Percentiles rank a stretch among this genome's conserved stretches.
Evolutionary conservation across 495 filamentous ascomycete genomes (phyloP).

Genomic region (Xylaria telfairii): DNA sequence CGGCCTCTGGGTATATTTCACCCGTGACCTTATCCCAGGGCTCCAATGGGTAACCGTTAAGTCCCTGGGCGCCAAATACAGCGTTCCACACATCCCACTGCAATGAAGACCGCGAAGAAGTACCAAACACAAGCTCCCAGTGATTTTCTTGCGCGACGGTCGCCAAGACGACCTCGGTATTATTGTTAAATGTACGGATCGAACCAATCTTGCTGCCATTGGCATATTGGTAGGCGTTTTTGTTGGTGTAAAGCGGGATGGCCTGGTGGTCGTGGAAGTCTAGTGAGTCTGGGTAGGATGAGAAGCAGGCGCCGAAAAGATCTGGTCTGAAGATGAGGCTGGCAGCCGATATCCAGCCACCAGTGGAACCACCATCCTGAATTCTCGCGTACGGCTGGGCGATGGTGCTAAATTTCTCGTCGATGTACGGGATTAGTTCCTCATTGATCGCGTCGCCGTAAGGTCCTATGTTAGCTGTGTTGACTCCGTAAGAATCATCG

Average conservation of each 20-base stretch:
- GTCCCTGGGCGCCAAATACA: constrained; percentile 24
- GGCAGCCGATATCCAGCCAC: constrained; percentile 23
- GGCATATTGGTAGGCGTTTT: constrained; percentile 22
- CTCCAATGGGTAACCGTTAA: constrained; percentile 23
- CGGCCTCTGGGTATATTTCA: constrained; percentile 24
- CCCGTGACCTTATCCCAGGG: constrained; percentile 28
- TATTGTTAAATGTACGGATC: constrained; percentile 17
- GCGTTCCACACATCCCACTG: constrained; percentile 28
- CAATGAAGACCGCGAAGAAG: constrained; percentile 23
- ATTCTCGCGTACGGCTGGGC: constrained; percentile 25
- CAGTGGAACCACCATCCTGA: constrained; percentile 26
- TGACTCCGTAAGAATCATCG: constrained; percentile 26
- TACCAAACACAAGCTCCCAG: constrained; percentile 27
- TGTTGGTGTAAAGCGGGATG: constrained; percentile 24
- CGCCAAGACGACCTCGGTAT: constrained; percentile 20
- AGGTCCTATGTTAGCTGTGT: constrained; percentile 24
- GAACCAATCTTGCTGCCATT: constrained; percentile 17
- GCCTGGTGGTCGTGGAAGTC: constrained; percentile 24
- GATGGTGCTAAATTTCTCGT: constrained; percentile 22
- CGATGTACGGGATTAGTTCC: constrained; percentile 23
- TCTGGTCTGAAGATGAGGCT: constrained; percentile 25
- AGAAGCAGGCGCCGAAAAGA: constrained; percentile 27
- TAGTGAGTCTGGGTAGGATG: constrained; percentile 22
- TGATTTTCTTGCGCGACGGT: constrained; percentile 26
- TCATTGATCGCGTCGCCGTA: constrained; percentile 27